Conservation (phyloP, 169 alveolate species). For the Plasmodium sp. region DNA sequence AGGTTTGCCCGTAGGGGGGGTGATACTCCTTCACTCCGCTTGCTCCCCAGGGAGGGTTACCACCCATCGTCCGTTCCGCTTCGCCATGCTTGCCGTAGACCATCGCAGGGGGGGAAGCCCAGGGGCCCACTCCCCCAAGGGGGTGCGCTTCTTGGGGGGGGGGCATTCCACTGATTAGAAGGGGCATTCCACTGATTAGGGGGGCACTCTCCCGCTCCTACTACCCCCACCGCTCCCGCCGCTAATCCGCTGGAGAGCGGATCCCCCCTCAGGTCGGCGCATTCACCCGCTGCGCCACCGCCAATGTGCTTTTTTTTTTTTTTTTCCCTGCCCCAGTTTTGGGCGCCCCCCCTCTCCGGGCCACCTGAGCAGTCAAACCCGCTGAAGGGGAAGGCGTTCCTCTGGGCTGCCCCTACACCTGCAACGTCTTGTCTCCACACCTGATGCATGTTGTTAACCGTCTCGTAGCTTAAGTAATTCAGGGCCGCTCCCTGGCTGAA, state of each 20-base stretch:
- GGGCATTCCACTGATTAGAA: background rate
- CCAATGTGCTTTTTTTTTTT: background rate
- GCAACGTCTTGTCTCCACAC: background rate
- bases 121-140: background rate
- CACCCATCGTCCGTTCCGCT: background rate
- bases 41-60: background rate
- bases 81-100: background rate
- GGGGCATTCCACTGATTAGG: background rate
- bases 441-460: conserved; percentile 26
- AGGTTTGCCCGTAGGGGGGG: background rate
- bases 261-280: background rate
- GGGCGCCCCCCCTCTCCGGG: background rate
- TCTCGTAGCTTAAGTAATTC: conserved; percentile 7
- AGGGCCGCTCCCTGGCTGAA: background rate
- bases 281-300: background rate
- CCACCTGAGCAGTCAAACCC: too few relatives aligned
- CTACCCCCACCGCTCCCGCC: background rate
- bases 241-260: background rate
- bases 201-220: background rate
- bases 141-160: background rate
- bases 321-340: background rate
- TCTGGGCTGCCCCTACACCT: too few relatives aligned
- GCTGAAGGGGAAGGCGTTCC: too few relatives aligned
- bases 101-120: background rate
- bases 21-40: background rate